phyloP scores from a whole-genome alignment of 1,284 basidiomycete species.

The Cryptococcus hybrid region DNA sequence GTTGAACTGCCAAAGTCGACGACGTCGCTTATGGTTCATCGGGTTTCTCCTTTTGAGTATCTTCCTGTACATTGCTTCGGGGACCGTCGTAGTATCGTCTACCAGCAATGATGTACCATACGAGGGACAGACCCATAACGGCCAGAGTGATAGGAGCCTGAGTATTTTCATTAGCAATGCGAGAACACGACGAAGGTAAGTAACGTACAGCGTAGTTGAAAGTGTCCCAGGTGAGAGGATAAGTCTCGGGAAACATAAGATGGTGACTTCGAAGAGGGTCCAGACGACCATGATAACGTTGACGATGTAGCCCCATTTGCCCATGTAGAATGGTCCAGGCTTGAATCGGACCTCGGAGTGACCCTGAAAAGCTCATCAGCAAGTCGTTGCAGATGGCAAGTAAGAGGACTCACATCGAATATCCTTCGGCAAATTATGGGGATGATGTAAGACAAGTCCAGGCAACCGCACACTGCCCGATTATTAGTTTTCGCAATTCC shows the following conservation, averaged over 20 bases:
- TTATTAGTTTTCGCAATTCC: not conserved
- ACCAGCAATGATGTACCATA: conserved; percentile 52
- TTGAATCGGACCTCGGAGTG: conserved; percentile 41
- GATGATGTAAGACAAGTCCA: conserved; percentile 40
- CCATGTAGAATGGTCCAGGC: conserved; percentile 44
- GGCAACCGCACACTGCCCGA: conserved; percentile 31
- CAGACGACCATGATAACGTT: conserved; percentile 36
- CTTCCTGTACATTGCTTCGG: conserved; percentile 10
- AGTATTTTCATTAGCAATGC: not conserved
- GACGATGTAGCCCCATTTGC: conserved; percentile 25
- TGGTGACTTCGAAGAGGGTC: conserved; percentile 35
- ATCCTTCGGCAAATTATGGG: conserved; percentile 38
- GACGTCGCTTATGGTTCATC: no score
- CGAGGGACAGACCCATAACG: conserved; percentile 45
- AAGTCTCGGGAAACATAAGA: conserved; percentile 28
- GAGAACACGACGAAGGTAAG: not conserved
- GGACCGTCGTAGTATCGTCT: conserved; percentile 52
- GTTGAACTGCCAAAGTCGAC: no score
- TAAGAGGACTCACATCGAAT: conserved; percentile 10
- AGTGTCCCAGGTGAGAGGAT: conserved; percentile 21
- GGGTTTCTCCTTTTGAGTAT: not conserved
- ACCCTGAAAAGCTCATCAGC: not conserved
- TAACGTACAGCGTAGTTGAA: conserved; percentile 27
- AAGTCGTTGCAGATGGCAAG: not conserved
- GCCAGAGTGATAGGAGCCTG: conserved; percentile 43